A percentile compares a stretch with the other conserved stretches of the same genome.
Conservation (phyloP, 2,329 filamentous ascomycete species). For the Paecilomyces sp. region DNA sequence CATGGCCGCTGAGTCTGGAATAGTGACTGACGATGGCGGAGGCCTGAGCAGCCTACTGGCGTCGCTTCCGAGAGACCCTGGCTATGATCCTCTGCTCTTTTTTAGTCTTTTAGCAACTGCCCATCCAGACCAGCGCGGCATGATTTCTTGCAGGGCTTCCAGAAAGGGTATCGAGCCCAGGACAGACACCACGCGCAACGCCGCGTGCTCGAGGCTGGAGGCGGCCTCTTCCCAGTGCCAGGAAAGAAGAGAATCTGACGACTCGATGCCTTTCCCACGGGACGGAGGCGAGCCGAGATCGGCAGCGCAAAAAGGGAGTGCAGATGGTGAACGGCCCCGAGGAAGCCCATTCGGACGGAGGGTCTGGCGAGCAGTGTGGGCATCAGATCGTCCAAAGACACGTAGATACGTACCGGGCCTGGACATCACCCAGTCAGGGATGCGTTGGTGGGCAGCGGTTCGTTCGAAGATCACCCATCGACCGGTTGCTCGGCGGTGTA, state of each 20-base stretch:
- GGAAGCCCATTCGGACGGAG: background rate
- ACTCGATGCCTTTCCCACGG: background rate
- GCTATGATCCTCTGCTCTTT: background rate
- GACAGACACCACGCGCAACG: background rate
- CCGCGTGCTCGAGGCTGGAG: background rate
- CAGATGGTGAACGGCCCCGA: background rate
- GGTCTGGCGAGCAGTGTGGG: background rate
- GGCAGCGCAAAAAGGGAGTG: background rate
- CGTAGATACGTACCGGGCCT: background rate
- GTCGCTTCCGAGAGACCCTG: background rate
- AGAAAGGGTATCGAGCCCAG: background rate
- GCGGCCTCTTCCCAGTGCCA: background rate
- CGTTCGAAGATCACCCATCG: background rate
- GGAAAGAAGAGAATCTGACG: background rate
- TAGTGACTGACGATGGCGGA: background rate
- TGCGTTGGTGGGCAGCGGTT: background rate
- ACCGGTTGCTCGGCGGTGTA: background rate
- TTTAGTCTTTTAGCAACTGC: background rate
- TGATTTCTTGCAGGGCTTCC: constrained; percentile 1
- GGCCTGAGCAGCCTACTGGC: background rate
- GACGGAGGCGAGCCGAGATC: background rate
- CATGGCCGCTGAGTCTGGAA: background rate
- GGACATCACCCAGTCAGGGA: background rate
- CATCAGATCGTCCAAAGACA: background rate
- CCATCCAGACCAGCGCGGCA: background rate